A percentile compares a stretch with the other conserved stretches of the same genome.
These are phyloP conservation scores for Phylloboletellus chloephorus DNA, from an alignment of 1,284 basidiomycete genomes.

Conservation along the genomic window DNA sequence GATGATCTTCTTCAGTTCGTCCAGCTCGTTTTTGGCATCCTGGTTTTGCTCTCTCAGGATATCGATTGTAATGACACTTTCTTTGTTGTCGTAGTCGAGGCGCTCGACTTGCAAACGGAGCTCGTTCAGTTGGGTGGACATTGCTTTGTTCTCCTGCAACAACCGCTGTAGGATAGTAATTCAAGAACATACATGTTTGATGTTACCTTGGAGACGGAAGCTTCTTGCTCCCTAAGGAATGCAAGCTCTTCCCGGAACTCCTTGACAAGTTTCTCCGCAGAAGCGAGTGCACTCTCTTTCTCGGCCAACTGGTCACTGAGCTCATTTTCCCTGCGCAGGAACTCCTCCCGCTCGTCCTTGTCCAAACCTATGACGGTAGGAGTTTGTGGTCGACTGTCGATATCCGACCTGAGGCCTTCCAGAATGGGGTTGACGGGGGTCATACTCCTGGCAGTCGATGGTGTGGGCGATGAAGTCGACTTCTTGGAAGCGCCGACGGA, in stretches of 20 bases:
- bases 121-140: conserved; percentile 89
- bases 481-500: conserved; percentile 51
- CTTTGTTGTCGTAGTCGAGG: conserved; percentile 94
- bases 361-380: conserved; percentile 83
- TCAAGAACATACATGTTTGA: conserved; percentile 4
- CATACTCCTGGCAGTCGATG: conserved; percentile 66
- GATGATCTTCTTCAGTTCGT: conserved; percentile 83
- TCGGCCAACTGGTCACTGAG: conserved; percentile 91
- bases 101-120: conserved; percentile 88
- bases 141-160: conserved; percentile 81
- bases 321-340: conserved; percentile 95
- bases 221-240: conserved; percentile 91
- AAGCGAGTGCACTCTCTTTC: conserved; percentile 74
- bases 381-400: conserved; percentile 80
- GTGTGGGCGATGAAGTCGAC: conserved; percentile 53
- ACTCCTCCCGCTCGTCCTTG: conserved; percentile 97
- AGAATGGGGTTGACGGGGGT: conserved; percentile 79
- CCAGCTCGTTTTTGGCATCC: conserved; percentile 84
- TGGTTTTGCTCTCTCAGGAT: conserved; percentile 93
- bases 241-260: conserved; percentile 82
- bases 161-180: conserved; percentile 5
- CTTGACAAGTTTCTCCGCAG: conserved; percentile 75
- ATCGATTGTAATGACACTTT: conserved; percentile 91
- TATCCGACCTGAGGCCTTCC: conserved; percentile 61
- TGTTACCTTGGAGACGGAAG: conserved; percentile 64